Evolutionary conservation across 2,329 filamentous ascomycete genomes (phyloP), one percentile per base, ranked within the genome.

Genomic region (Penicillium sp.): DNA sequence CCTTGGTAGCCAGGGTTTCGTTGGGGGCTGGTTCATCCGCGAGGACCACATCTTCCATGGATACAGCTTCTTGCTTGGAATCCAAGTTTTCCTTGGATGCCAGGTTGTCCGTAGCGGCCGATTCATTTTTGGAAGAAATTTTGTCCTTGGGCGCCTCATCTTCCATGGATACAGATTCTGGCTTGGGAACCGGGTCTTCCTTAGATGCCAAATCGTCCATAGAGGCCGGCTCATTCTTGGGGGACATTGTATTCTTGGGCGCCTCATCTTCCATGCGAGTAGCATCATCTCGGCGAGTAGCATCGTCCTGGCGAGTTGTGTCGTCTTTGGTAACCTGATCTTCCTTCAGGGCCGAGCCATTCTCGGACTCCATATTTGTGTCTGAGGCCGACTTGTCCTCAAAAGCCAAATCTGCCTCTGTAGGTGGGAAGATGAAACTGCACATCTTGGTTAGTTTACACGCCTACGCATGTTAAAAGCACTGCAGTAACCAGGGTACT

Each of bases 351-450:
- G 25, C 11, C 11, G 14, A 10, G 11, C 5, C 41, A 7, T 25
- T 15, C 42, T 47, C 14, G 7, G 43, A 15, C 14, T 8, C 14
- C 6, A n/a, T 31, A 0, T 31, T 22, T 31, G 22, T n/a, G 22
- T 47, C 43, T 2, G 25, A 31, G 25, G 43, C 25, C 7, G 48
- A 22, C 3, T 52, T 20, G 12, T 22, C 20, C 12, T n/a, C 20
- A 5, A 34, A 38, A 22, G 38, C n/a, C 38, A 59, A 59, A 54
- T 77, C 74, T 35, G 76, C 67, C 59, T 76, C 69, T 10, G 77
- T 76, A 5, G 80, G 78, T 25, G 83, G 82, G 63, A 86, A 84
- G 69, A 79, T 55, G 71, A 71, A 3, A 82, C 84, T 61, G 22
- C 25, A 52, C 15, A 22, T 28, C 41, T 28, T 38, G 47, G n/a